Evolutionary conservation across 2,329 filamentous ascomycete species (phyloP), one percentile per base, ranked within the genome.

Genomic region (Mycocentrospora acerina): DNA sequence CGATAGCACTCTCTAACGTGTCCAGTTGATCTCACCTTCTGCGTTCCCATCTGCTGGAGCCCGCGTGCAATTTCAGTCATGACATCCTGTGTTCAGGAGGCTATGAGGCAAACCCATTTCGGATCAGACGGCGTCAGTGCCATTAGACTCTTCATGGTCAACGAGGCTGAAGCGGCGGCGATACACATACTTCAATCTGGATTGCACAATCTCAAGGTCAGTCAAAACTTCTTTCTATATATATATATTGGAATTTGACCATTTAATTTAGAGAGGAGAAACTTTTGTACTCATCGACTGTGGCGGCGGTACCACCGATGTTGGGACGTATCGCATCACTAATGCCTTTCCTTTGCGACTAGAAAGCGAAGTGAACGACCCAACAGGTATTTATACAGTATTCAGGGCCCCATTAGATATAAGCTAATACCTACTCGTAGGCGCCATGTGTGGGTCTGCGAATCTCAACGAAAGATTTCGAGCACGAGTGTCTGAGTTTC

Each of bases 131-230:
- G 33, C 7, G 6, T 25, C 11, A 26, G 19, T 3, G 27, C 31
- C 10, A 31, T 29, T 32, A 43, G 44, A 12, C 13, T 53, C 2
- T 54, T 55, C 14, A 37, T 54, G 29, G 48, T 51, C 1, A 44
- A 52, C 14, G 51, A 57, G 31, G 44, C 51, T 9, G 53, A 57
- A 29, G 51, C 53, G 2, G 42, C 46, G 7, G 53, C 48, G 8
- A 46, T 34, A 14, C 24, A 44, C 12, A 44, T 39, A 1, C 29
- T 52, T 9, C 19, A 24, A 6, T 25, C 19, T 13, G 19, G n/a
- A 7, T 19, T 19, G 5, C 13, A 32, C 19, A 24, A 28, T 13
- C 15, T 35, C 19, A 35, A 28, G 12, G 19, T 22, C 9, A 6
- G 19, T 22, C 25, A 4, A 16, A n/a, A n/a, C n/a, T n/a, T n/a